A percentile compares a stretch with the other conserved stretches of the same genome.
phyloP scores from a whole-genome alignment of 257 asterid species.

The Ocimum tenuiflorum region DNA sequence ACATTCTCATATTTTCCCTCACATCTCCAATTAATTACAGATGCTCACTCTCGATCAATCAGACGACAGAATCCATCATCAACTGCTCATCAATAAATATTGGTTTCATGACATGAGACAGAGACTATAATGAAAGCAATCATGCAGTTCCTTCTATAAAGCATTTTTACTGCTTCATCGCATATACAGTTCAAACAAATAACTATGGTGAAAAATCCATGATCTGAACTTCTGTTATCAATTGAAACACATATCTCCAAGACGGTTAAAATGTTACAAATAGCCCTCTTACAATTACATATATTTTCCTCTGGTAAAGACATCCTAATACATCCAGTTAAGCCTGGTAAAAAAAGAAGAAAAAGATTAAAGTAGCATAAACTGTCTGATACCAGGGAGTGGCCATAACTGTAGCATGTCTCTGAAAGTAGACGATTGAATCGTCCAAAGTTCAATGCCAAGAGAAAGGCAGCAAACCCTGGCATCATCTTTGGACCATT shows the following conservation, averaged over 20 bases:
- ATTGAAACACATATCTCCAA: background rate
- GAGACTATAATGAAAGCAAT: too few species aligned
- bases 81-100: background rate
- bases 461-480: conserved; percentile 46
- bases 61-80: background rate
- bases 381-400: conserved; percentile 36
- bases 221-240: background rate
- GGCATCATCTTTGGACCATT: conserved; percentile 42
- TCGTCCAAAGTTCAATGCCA: conserved; percentile 43
- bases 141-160: background rate
- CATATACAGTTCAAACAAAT: background rate
- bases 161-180: background rate
- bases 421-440: conserved; percentile 34
- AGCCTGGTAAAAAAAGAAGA: conserved; percentile 2
- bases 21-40: background rate
- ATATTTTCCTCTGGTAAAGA: background rate
- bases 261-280: background rate
- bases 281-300: background rate
- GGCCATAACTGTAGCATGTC: conserved; percentile 36
- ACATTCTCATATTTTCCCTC: background rate
- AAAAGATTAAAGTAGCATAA: conserved; percentile 6
- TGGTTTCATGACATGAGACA: background rate
- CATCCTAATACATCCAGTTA: conserved; percentile 4
- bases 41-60: background rate
- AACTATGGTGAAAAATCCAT: background rate